Evolutionary conservation across 1,284 basidiomycete genomes (phyloP).

Genomic region (Fomes fomentarius): DNA sequence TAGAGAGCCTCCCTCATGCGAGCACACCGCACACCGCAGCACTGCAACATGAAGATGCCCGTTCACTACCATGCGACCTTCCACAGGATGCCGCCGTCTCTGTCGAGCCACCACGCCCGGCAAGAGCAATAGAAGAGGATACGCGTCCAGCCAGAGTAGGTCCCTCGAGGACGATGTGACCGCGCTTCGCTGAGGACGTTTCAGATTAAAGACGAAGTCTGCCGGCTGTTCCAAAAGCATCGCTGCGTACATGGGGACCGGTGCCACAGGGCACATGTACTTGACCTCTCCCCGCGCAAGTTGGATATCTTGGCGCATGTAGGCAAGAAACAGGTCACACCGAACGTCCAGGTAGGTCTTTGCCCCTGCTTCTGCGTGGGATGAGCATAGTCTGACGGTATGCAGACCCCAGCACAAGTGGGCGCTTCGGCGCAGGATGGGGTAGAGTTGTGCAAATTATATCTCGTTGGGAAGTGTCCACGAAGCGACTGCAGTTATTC

Average conservation of each 20-base stretch:
- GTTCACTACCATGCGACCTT: too few relatives aligned
- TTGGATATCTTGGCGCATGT: not conserved
- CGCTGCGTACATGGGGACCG: constrained; percentile 1
- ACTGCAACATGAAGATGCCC: too few relatives aligned
- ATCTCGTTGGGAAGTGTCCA: constrained; percentile 7
- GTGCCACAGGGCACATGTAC: constrained; percentile 12
- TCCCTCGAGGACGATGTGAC: not conserved
- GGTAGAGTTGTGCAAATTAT: constrained; percentile 15
- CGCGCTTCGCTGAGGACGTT: not conserved
- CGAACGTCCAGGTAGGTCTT: not conserved
- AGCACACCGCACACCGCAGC: too few relatives aligned
- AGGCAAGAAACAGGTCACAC: not conserved
- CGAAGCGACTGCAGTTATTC: constrained; percentile 13
- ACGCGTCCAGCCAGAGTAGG: constrained; percentile 3
- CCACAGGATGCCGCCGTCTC: too few relatives aligned
- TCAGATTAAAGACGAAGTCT: constrained; percentile 4
- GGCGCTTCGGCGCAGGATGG: not conserved
- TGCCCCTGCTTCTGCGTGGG: too few relatives aligned
- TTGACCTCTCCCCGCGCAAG: not conserved
- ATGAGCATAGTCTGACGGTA: too few relatives aligned
- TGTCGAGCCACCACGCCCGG: not conserved
- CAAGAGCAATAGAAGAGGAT: not conserved
- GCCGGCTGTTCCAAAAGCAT: constrained; percentile 2
- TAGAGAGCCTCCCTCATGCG: not conserved
- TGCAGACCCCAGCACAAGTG: too few relatives aligned